phyloP scores from a whole-genome alignment of 1,139 yeast genomes.

The Candida sp. region DNA sequence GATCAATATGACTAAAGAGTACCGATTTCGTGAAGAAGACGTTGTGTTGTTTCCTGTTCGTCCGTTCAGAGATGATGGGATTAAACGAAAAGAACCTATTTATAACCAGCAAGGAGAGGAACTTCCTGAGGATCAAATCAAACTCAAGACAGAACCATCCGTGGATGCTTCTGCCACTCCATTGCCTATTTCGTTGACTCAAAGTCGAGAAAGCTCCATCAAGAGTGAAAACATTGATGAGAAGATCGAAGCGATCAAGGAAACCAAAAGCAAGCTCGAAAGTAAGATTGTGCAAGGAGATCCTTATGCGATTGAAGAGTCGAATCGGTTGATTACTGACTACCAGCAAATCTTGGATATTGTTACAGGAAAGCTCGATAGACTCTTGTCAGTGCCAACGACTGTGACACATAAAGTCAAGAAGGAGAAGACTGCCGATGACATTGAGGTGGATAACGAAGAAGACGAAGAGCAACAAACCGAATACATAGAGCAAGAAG shows the following conservation, averaged over 20 bases:
- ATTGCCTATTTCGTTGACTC: constrained; percentile 13
- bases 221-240: constrained; percentile 35
- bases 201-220: constrained; percentile 31
- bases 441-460: background rate
- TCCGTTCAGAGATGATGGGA: constrained; percentile 32
- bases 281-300: constrained; percentile 32
- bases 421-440: constrained; percentile 6
- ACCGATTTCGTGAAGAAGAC: constrained; percentile 52
- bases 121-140: background rate
- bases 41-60: constrained; percentile 49
- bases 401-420: background rate
- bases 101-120: background rate
- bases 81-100: constrained; percentile 2
- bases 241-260: constrained; percentile 31
- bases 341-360: constrained; percentile 32
- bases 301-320: constrained; percentile 33
- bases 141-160: background rate
- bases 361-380: constrained; percentile 27
- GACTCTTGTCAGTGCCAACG: constrained; percentile 19
- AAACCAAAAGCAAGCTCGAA: constrained; percentile 34
- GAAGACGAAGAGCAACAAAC: constrained; percentile 1
- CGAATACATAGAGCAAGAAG: constrained; percentile 1
- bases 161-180: constrained; percentile 9
- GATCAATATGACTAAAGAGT: constrained; percentile 67
- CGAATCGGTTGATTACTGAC: constrained; percentile 33